Evolutionary conservation across 2,329 filamentous ascomycete genomes (phyloP).

Genomic region (Colletotrichum horii): DNA sequence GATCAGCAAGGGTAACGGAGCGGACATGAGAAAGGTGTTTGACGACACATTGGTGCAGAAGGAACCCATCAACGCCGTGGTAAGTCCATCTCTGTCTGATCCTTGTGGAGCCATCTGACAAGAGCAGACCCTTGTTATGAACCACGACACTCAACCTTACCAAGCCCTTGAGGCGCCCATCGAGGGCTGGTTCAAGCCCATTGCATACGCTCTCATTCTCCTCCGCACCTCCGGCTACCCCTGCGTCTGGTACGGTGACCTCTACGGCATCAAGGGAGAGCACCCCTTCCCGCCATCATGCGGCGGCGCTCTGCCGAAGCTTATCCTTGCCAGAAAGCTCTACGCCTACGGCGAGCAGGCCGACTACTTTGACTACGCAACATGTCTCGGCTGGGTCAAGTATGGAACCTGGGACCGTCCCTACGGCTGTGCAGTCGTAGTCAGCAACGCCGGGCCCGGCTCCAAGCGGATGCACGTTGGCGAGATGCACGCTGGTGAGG

Average conservation of each 20-base stretch:
- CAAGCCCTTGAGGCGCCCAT: constrained; percentile 59
- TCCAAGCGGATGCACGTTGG: constrained; percentile 70
- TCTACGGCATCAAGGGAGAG: constrained; percentile 64
- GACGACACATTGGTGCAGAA: constrained; percentile 60
- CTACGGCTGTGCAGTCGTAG: constrained; percentile 60
- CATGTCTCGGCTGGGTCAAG: constrained; percentile 67
- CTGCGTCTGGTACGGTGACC: constrained; percentile 73
- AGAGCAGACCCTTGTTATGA: constrained; percentile 67
- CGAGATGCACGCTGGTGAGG: constrained; percentile 60
- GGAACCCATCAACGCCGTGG: constrained; percentile 40
- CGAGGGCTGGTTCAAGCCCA: constrained; percentile 70
- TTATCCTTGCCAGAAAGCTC: constrained; percentile 67
- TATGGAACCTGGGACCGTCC: constrained; percentile 49
- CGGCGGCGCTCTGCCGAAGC: constrained; percentile 58
- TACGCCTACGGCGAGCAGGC: constrained; percentile 71
- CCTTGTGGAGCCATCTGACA: background rate
- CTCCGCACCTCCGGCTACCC: constrained; percentile 67
- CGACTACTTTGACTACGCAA: constrained; percentile 66
- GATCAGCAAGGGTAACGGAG: constrained; percentile 59
- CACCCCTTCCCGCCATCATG: constrained; percentile 56
- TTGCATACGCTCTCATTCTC: constrained; percentile 76
- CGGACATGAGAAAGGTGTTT: constrained; percentile 69
- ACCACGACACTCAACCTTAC: constrained; percentile 67
- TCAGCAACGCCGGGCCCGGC: constrained; percentile 56
- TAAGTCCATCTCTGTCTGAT: background rate